Evolutionary conservation across 352 stramenopile genomes (phyloP).

Genomic region (Phytophthora fragariaefolia): DNA sequence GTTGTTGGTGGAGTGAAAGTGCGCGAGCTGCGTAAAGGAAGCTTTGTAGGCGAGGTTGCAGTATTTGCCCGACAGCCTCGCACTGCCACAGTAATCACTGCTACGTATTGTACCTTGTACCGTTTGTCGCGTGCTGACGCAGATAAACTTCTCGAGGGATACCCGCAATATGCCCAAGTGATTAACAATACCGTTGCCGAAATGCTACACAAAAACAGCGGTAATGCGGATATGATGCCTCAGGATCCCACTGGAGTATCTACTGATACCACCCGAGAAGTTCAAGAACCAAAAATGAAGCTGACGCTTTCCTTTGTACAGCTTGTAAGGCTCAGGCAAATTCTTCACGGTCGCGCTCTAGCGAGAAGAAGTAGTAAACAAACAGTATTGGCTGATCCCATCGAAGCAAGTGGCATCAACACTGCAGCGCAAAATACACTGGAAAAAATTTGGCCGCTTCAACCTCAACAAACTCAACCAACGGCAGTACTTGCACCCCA

Average conservation of each 20-base stretch:
- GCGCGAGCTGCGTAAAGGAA: constrained; percentile 68
- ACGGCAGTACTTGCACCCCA: not conserved
- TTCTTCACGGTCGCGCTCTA: constrained; percentile 17
- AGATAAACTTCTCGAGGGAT: constrained; percentile 62
- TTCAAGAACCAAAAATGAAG: constrained; percentile 6
- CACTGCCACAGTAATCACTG: constrained; percentile 64
- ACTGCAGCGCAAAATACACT: not conserved
- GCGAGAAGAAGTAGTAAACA: constrained; percentile 3
- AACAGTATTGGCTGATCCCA: not conserved
- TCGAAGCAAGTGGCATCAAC: not conserved
- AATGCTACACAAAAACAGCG: constrained; percentile 48
- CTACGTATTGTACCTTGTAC: constrained; percentile 75
- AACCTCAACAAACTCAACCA: not conserved
- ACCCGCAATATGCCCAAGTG: constrained; percentile 49
- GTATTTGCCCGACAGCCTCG: constrained; percentile 71
- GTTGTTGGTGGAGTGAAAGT: constrained; percentile 70
- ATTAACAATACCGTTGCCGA: constrained; percentile 51
- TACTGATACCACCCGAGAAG: not conserved
- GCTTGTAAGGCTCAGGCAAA: constrained; percentile 29
- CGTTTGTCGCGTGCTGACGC: constrained; percentile 53
- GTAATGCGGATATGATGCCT: not conserved
- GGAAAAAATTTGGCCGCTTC: not conserved
- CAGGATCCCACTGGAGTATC: not conserved
- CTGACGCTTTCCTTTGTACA: constrained; percentile 25
- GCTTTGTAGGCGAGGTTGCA: constrained; percentile 72